These are phyloP conservation scores for Phytophthora meadii DNA, from an alignment of 352 stramenopile genomes.

Conservation along the genomic window DNA sequence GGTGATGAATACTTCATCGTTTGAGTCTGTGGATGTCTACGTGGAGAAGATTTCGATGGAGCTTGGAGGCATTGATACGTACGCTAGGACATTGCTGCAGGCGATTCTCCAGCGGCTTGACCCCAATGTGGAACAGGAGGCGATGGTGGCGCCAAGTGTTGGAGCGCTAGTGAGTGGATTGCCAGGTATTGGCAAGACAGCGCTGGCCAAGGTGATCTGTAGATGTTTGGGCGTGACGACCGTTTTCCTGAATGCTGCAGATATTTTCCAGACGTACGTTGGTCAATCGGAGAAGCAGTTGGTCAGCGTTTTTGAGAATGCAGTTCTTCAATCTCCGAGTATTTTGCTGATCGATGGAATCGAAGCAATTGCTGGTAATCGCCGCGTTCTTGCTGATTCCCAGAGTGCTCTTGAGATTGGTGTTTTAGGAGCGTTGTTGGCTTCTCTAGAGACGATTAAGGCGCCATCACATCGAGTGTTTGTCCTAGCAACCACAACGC, in stretches of 20 bases:
- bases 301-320: constrained; percentile 64
- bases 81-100: constrained; percentile 45
- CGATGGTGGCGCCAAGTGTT: constrained; percentile 38
- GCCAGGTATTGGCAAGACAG: constrained; percentile 79
- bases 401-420: constrained; percentile 73
- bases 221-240: constrained; percentile 46
- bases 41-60: constrained; percentile 37
- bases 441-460: constrained; percentile 83
- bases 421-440: constrained; percentile 86
- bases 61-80: constrained; percentile 49
- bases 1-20: constrained; percentile 1
- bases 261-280: constrained; percentile 95
- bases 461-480: constrained; percentile 52
- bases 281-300: constrained; percentile 90
- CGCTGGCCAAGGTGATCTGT: constrained; percentile 54
- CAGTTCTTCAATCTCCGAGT: constrained; percentile 52
- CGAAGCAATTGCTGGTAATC: constrained; percentile 84
- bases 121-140: background rate
- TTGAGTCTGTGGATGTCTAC: constrained; percentile 40
- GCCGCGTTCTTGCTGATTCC: constrained; percentile 60
- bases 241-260: constrained; percentile 80
- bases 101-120: constrained; percentile 48
- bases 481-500: constrained; percentile 80
- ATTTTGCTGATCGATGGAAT: constrained; percentile 92
- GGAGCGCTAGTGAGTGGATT: constrained; percentile 74